These are phyloP conservation scores for Hypomyces rosellus DNA, from an alignment of 2,329 filamentous ascomycete species.

Conservation along the genomic window DNA sequence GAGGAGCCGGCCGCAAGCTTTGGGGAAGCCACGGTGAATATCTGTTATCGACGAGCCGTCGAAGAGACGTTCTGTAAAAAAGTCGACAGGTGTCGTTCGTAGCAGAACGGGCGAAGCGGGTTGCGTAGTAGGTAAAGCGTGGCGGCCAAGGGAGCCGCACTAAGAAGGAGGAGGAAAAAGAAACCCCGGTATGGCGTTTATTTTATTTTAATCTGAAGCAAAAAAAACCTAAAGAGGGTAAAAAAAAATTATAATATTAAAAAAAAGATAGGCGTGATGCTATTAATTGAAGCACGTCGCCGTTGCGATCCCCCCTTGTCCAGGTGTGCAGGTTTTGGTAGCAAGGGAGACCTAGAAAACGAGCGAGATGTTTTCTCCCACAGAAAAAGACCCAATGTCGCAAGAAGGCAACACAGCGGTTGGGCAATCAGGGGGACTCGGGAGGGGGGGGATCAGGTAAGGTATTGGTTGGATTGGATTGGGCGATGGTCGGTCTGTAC, in stretches of 20 bases:
- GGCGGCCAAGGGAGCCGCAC: constrained; percentile 10
- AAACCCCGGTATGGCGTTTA: background rate
- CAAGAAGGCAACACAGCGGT: too few relatives aligned
- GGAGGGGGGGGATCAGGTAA: too few relatives aligned
- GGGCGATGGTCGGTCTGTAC: too few relatives aligned
- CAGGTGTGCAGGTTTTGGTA: background rate
- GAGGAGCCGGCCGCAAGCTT: constrained; percentile 46
- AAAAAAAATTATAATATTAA: too few relatives aligned
- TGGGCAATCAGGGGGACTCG: too few relatives aligned
- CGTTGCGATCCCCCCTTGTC: too few relatives aligned
- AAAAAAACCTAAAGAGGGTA: background rate
- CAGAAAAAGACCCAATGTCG: too few relatives aligned
- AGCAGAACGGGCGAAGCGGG: constrained; percentile 2
- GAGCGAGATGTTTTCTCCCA: too few relatives aligned
- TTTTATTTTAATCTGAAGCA: background rate
- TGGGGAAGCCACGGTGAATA: constrained; percentile 45
- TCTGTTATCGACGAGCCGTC: constrained; percentile 14
- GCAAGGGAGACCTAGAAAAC: background rate
- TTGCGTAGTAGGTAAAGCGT: constrained; percentile 6
- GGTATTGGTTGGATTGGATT: too few relatives aligned
- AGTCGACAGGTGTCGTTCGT: constrained; percentile 11
- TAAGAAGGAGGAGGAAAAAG: background rate
- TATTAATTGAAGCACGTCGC: too few relatives aligned
- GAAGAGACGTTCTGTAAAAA: constrained; percentile 3
- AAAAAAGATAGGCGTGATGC: too few relatives aligned